Evolutionary conservation across 805 yeast species (phyloP).

Genomic region (Teunomyces atbi): DNA sequence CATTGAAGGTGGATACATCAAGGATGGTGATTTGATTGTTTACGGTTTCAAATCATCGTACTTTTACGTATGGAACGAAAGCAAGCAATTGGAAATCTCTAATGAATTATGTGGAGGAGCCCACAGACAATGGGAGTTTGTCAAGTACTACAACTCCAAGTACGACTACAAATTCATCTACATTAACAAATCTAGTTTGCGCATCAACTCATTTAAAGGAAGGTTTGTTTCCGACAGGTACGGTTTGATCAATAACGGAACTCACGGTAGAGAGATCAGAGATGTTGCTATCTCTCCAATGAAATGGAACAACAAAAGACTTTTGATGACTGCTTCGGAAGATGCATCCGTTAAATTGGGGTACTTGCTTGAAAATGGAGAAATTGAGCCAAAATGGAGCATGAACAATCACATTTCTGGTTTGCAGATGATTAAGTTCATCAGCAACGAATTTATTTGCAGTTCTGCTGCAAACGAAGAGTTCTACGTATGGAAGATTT

Average conservation of each 20-base stretch:
- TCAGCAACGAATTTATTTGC: conserved; percentile 47
- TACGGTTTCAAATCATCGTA: conserved; percentile 82
- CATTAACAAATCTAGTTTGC: conserved; percentile 52
- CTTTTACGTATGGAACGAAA: conserved; percentile 82
- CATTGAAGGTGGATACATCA: conserved; percentile 67
- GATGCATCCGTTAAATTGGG: conserved; percentile 78
- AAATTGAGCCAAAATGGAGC: conserved; percentile 51
- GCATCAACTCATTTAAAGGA: conserved; percentile 27
- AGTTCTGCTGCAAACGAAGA: conserved; percentile 86
- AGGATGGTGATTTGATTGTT: conserved; percentile 48
- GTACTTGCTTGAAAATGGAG: conserved; percentile 38
- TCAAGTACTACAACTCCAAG: conserved; percentile 14
- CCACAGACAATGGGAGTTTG: conserved; percentile 77
- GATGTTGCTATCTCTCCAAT: conserved; percentile 56
- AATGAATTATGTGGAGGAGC: conserved; percentile 87
- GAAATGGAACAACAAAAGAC: conserved; percentile 25
- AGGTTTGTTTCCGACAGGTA: conserved; percentile 15
- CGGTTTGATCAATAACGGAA: conserved; percentile 51
- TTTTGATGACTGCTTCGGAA: conserved; percentile 80
- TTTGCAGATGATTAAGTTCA: conserved; percentile 67
- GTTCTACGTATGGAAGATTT: conserved; percentile 72
- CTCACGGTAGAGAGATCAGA: conserved; percentile 92
- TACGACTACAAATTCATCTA: conserved; percentile 49
- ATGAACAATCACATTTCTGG: conserved; percentile 87
- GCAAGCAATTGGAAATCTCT: conserved; percentile 65